Evolutionary conservation across 1,139 yeast species (phyloP), one percentile per base, ranked within the genome.

Genomic region (Taiozyma onychis): DNA sequence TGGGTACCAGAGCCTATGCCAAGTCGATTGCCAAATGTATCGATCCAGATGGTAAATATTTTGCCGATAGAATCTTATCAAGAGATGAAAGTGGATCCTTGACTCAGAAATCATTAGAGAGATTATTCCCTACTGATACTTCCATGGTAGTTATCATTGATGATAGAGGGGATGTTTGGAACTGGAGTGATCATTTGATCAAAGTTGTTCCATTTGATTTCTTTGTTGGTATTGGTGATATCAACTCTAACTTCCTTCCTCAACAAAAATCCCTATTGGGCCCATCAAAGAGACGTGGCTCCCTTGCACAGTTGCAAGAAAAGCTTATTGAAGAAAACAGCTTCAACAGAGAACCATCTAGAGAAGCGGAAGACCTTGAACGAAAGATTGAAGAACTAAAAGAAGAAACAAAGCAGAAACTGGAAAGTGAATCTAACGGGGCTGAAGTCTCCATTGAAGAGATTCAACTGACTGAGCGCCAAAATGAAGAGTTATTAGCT

Each of bases 151-250:
- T 89, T 3, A 85, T 93, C 44, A 93, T 93, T 54, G 99, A 93
- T 67, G 99, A 93, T 66, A 79, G 99, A 66, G 99, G 98, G 5
- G 99, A 93, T 66, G 99, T 93, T 11, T 93, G 99, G 99, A 89
- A 88, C 64, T 93, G 99, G 99, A 88, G 90, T 57, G 84, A 87
- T 27, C 91, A 93, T 65, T 73, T 93, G 57, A 81, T 93, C 53
- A 89, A 91, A 66, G 99, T 93, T 10, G 87, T 90, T 2, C 99
- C 99, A 0, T 93, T 89, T 66, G 96, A 89, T 64, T 95, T 93
- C 62, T 95, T 95, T 62, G 96, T 90, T 43, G 98, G 98, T 11
- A 89, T 93, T 54, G 99, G 99, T 35, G 99, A 95, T 72, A 95
- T 95, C 62, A 95, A 95, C 65, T 88, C 97, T 24, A 85, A 91